Evolutionary conservation across 768 basidiomycete species (phyloP), one percentile per base, ranked within the genome.

Genomic region (Suillus ampliporus): DNA sequence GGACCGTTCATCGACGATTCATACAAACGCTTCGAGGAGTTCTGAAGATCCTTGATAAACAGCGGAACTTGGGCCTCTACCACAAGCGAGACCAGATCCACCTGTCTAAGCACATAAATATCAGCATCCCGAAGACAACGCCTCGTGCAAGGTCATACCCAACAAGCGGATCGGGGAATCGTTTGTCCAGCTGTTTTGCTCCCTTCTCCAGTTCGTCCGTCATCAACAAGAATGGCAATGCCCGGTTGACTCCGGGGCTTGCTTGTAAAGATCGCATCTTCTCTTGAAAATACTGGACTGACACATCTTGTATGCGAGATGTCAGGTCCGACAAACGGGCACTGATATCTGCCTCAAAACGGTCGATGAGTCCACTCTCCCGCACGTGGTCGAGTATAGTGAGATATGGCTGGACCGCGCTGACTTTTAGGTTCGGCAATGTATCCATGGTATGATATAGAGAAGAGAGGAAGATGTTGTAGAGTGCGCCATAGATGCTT

Each of bases 131-230:
- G 26, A 28, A 52, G 44, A 23, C 38, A 57, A 56, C 35, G 28
- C n/a, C 21, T 17, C 23, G 17, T 41, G 26, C 34, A n/a, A 59
- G 35, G 58, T 57, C 86, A 35, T 71, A 95, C 92, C 88, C 90
- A 37, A 95, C 80, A 23, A 98, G 73, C 37, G 93, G 91, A 60
- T 92, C 87, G 0, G 89, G 86, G 77, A 97, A 99, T 62, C 90
- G 86, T 74, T 95, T 94, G 74, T 95, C 91, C 38, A 97, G 81
- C 28, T 83, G 77, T 75, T 96, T 95, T 19, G 91, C 87, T 41
- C 82, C 78, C 74, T 94, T 97, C 81, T 97, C 94, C 2, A 97
- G 77, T 77, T 97, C 96, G 52, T 91, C 90, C 5, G 92, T 93
- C 85, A 97, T 87, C 34, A 92, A 75, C 34, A 97, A 77, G 41